A percentile compares a stretch with the other conserved stretches of the same genome.
These are phyloP conservation scores for Cicer judaicum DNA, from an alignment of 306 rosid species.

Conservation along the genomic window DNA sequence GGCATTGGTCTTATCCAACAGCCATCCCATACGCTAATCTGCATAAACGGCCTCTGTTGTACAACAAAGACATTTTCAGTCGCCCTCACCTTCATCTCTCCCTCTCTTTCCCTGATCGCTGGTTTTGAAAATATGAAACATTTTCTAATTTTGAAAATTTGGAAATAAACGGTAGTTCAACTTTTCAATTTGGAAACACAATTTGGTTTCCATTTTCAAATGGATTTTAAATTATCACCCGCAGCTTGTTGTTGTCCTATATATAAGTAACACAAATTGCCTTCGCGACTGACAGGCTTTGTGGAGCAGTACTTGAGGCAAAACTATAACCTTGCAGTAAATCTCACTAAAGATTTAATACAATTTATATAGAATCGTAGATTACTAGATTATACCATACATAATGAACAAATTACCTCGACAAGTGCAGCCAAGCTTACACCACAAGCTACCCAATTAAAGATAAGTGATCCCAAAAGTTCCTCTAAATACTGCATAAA, in stretches of 20 bases:
- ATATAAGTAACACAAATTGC: conserved; percentile 13
- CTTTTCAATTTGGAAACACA: not conserved
- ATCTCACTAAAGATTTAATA: conserved; percentile 4
- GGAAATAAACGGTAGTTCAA: not conserved
- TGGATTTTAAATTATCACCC: conserved; percentile 16
- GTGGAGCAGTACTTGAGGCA: not conserved
- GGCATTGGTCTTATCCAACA: not conserved
- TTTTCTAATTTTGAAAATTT: not conserved
- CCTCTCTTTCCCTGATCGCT: not conserved
- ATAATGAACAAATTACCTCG: conserved; percentile 66
- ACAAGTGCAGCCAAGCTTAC: conserved; percentile 85
- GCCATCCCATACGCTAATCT: not conserved
- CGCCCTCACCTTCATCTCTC: not conserved
- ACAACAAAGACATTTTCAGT: not conserved
- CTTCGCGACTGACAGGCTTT: conserved; percentile 15
- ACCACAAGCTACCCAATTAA: conserved; percentile 92
- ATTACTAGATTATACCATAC: not conserved
- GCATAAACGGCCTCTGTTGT: not conserved
- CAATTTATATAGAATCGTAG: not conserved
- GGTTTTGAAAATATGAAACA: conserved; percentile 2
- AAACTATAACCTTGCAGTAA: conserved; percentile 10
- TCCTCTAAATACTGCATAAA: conserved; percentile 88
- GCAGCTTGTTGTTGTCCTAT: conserved; percentile 2
- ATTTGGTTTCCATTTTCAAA: not conserved
- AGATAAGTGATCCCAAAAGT: conserved; percentile 79